phyloP scores from a whole-genome alignment of 2,329 filamentous ascomycete species.

The Alternaria metachromatica region DNA sequence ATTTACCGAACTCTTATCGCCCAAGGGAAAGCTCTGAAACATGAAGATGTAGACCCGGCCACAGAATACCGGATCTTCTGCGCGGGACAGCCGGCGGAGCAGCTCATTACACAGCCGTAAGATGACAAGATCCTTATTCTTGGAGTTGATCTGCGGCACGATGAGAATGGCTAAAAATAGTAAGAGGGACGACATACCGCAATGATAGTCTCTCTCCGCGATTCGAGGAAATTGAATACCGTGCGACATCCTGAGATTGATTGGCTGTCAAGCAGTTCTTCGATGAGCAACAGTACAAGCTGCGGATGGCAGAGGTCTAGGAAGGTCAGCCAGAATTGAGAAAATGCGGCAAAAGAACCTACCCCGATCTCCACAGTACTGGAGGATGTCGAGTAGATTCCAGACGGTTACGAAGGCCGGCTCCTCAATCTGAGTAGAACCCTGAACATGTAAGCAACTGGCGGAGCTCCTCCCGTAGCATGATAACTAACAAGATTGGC shows the following conservation, averaged over 20 bases:
- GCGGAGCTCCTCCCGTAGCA: neutral
- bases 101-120: constrained; percentile 95
- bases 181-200: constrained; percentile 60
- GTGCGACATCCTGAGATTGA: constrained; percentile 89
- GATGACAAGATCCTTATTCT: constrained; percentile 83
- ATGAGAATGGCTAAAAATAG: constrained; percentile 28
- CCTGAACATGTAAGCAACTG: constrained; percentile 56
- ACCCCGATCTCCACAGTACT: constrained; percentile 83
- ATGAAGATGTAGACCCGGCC: constrained; percentile 98
- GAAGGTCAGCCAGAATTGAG: constrained; percentile 5
- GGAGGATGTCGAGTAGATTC: constrained; percentile 93
- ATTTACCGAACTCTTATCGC: constrained; percentile 97
- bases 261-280: constrained; percentile 95
- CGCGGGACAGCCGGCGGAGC: constrained; percentile 88
- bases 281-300: constrained; percentile 86
- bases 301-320: constrained; percentile 71
- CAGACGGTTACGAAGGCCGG: constrained; percentile 83
- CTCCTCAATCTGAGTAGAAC: constrained; percentile 75
- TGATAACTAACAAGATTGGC: constrained; percentile 70
- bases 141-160: constrained; percentile 38
- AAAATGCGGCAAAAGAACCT: constrained; percentile 51
- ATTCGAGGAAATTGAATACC: constrained; percentile 95
- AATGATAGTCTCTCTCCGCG: constrained; percentile 85
- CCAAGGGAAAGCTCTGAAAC: constrained; percentile 95
- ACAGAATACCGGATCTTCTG: constrained; percentile 96